phyloP scores from a whole-genome alignment of 2,329 filamentous ascomycete species.

The Exophiala bonariae region DNA sequence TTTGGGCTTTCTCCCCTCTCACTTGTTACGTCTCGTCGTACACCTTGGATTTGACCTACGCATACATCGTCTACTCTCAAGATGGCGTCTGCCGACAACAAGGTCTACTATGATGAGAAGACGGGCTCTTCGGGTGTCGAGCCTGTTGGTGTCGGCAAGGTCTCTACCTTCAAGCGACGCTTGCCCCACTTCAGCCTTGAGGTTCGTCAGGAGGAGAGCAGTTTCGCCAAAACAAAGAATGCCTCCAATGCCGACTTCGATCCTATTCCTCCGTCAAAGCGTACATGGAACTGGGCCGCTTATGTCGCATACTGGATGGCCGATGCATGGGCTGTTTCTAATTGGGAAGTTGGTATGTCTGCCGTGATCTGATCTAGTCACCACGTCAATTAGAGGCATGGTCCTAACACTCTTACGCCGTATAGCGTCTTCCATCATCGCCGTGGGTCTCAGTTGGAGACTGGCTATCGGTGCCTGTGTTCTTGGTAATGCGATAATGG shows the following conservation, averaged over 20 bases:
- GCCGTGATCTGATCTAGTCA: not conserved
- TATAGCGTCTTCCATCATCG: conserved; percentile 43
- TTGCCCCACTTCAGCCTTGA: conserved; percentile 19
- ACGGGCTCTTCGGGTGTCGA: conserved; percentile 12
- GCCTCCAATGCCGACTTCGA: conserved; percentile 28
- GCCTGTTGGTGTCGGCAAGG: conserved; percentile 15
- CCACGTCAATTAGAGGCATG: conserved; percentile 4
- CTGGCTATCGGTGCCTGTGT: conserved; percentile 36
- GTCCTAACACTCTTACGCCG: conserved; percentile 9
- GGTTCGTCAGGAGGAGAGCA: conserved; percentile 25
- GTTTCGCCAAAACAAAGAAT: conserved; percentile 19
- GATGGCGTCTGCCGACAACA: conserved; percentile 16
- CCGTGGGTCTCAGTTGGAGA: conserved; percentile 54
- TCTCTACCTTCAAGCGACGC: conserved; percentile 12
- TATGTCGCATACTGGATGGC: conserved; percentile 48
- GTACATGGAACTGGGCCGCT: conserved; percentile 43
- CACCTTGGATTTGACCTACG: too few relatives aligned
- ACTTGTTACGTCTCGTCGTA: too few relatives aligned
- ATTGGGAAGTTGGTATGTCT: conserved; percentile 25
- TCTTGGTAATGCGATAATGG: conserved; percentile 44
- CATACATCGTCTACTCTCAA: too few relatives aligned
- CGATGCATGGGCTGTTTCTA: conserved; percentile 29
- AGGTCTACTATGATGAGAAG: conserved; percentile 14
- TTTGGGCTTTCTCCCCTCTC: too few relatives aligned
- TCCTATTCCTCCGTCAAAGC: conserved; percentile 40